Percentiles rank a stretch among this genome's conserved stretches.
Conservation (phyloP, 495 filamentous ascomycete species). For the Hypoxylon fragiforme region DNA sequence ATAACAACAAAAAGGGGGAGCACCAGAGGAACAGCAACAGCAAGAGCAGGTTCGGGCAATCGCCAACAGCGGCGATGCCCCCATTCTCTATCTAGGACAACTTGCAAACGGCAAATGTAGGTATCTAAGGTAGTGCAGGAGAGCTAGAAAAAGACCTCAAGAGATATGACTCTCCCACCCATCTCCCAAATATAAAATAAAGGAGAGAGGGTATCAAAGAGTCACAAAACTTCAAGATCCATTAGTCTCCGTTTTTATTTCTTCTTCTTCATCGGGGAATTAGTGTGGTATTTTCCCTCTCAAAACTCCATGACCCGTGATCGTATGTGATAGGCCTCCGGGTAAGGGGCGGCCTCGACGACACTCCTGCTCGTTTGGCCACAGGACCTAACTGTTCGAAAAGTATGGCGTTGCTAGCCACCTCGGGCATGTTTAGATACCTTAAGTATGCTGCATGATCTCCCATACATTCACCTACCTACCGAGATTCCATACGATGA, state of each 20-base stretch:
- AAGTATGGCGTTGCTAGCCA: background rate
- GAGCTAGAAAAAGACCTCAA: constrained; percentile 14
- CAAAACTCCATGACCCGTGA: constrained; percentile 21
- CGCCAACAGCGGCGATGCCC: constrained; percentile 34
- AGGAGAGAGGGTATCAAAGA: too few relatives aligned
- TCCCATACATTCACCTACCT: constrained; percentile 6
- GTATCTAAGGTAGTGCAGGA: constrained; percentile 30
- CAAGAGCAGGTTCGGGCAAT: constrained; percentile 27
- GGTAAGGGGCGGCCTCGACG: background rate
- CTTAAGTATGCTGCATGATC: background rate
- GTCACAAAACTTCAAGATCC: too few relatives aligned
- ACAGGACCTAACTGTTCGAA: too few relatives aligned
- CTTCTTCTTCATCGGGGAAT: too few relatives aligned
- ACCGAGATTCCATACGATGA: background rate
- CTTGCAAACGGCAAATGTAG: too few relatives aligned
- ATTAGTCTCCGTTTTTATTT: too few relatives aligned
- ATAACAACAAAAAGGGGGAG: too few relatives aligned
- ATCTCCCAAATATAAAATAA: background rate
- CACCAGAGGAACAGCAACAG: background rate
- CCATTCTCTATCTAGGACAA: constrained; percentile 37
- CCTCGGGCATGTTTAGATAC: background rate
- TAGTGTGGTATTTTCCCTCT: constrained; percentile 29
- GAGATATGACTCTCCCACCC: constrained; percentile 8
- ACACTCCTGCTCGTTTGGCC: too few relatives aligned
- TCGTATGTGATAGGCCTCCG: background rate